Evolutionary conservation across 2,329 filamentous ascomycete species (phyloP), one percentile per base, ranked within the genome.

Genomic region (Microdochium paspali): DNA sequence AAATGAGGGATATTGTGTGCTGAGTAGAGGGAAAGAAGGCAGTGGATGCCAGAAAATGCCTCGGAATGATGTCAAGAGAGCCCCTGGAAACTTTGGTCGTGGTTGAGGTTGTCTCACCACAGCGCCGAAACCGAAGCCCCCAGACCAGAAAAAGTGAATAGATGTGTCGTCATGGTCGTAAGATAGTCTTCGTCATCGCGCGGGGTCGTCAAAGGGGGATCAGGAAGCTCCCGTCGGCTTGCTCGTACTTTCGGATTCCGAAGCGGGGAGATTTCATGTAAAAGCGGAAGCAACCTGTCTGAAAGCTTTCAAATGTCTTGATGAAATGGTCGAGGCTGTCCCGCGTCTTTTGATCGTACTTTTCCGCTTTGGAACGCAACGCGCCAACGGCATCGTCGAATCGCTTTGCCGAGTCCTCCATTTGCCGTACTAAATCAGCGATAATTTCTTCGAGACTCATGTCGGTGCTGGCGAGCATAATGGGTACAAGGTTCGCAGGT

Each of bases 251-350:
- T 24, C 45, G 42, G 1, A 54, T 42, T 2, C 51, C 46, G 40
- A 53, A 54, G 31, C 52, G 48, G 24, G 13, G 45, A 24, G 52
- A 51, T 10, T 48, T 46, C 48, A 48, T 50, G 12, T 53, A 54
- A 23, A 54, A 54, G 15, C 44, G 40, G 44, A 53, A 54, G 25
- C 52, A 54, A 15, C 52, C 52, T 3, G 52, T 54, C 39, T 54
- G 52, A n/a, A 54, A 54, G 18, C 48, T 47, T 35, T 54, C 52
- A 23, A 53, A 54, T 1, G 52, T 31, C 15, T 42, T 46, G 43
- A 54, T 51, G 23, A 54, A 54, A 39, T 47, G 49, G 1, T 46
- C 45, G 32, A 51, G 39, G 4, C 50, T 26, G 25, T 24, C 39
- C 26, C 46, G 49, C 4, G 47, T 45, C 2, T 4, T 24, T 9